Evolutionary conservation across 1,284 basidiomycete species (phyloP).

Genomic region (Leccinum huronense): DNA sequence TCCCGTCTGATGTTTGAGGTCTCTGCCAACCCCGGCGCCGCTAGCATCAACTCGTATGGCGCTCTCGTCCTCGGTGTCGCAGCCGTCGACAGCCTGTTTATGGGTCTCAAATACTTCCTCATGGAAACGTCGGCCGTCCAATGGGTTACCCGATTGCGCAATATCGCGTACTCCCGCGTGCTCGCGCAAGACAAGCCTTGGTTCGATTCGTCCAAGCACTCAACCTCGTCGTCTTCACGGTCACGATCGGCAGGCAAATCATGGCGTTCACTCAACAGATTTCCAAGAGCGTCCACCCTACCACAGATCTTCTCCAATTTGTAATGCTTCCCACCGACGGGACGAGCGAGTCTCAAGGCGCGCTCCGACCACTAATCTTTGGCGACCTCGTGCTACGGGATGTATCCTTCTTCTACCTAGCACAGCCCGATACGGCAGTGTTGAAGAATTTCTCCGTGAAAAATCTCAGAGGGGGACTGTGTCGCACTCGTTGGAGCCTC

Average conservation of each 20-base stretch:
- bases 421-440: conserved; percentile 70
- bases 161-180: conserved; percentile 56
- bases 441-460: conserved; percentile 41
- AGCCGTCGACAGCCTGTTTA: conserved; percentile 70
- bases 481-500: too few relatives aligned
- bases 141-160: conserved; percentile 77
- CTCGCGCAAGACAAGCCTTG: conserved; percentile 87
- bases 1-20: conserved; percentile 80
- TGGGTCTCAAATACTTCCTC: conserved; percentile 73
- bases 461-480: too few relatives aligned
- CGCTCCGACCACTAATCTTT: conserved; percentile 63
- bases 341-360: conserved; percentile 71
- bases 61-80: conserved; percentile 73
- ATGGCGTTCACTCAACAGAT: conserved; percentile 85
- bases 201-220: conserved; percentile 88
- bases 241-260: conserved; percentile 88
- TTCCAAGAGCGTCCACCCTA: conserved; percentile 77
- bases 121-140: conserved; percentile 73
- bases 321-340: conserved; percentile 53
- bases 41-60: conserved; percentile 68
- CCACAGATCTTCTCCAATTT: conserved; percentile 73
- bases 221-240: conserved; percentile 89
- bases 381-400: conserved; percentile 69
- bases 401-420: conserved; percentile 82
- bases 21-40: conserved; percentile 64